Conservation (phyloP, 2,329 filamentous ascomycete genomes). For the Cordyceps javanica region DNA sequence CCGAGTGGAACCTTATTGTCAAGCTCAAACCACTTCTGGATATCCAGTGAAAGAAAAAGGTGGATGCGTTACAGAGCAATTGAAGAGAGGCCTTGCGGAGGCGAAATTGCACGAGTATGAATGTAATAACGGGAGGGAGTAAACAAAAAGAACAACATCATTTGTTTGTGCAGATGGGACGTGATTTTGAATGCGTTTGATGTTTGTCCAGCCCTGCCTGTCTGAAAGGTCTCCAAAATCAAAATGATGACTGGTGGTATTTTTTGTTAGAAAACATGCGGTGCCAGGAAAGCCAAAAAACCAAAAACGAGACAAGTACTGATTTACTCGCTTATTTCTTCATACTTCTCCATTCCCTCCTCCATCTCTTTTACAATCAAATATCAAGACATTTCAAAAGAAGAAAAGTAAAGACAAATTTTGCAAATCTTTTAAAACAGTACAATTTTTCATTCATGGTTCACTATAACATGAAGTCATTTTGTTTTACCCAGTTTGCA, state of each 20-base stretch:
- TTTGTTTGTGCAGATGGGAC: neutral
- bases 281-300: too few relatives aligned
- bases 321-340: neutral
- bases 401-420: neutral
- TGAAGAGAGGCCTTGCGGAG: neutral
- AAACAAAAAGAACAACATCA: neutral
- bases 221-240: too few relatives aligned
- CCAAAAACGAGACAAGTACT: neutral
- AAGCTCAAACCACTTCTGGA: constrained; percentile 95
- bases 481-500: too few relatives aligned
- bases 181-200: too few relatives aligned
- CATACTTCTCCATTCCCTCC: neutral
- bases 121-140: neutral
- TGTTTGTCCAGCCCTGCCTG: too few relatives aligned
- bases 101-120: neutral
- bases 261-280: too few relatives aligned
- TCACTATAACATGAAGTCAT: too few relatives aligned
- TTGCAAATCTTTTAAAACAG: neutral
- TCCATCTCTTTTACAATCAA: neutral
- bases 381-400: neutral
- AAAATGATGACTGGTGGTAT: too few relatives aligned
- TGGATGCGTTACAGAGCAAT: neutral
- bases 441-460: neutral
- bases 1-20: constrained; percentile 92
- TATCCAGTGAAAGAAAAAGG: constrained; percentile 51